Evolutionary conservation across 179 eudicot genomes (phyloP).

Genomic region (Heliamphora pulchella): DNA sequence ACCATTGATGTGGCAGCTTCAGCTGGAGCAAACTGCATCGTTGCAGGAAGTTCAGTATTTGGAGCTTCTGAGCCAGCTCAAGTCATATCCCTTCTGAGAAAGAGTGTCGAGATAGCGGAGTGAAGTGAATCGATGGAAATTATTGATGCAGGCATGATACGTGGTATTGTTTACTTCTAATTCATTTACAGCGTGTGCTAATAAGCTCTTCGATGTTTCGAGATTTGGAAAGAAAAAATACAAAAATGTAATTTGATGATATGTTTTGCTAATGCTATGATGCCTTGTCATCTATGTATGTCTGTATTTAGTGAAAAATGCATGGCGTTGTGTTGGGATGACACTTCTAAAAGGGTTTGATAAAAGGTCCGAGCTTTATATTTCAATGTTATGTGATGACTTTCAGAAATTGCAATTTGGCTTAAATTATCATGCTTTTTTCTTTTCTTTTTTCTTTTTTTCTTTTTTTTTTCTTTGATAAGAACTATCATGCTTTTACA

Average conservation of each 20-base stretch:
- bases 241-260: not conserved
- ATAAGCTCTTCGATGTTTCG: conserved; percentile 2
- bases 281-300: too few species aligned
- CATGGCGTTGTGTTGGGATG: too few species aligned
- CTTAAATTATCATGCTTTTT: too few species aligned
- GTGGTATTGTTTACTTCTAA: not conserved
- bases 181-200: not conserved
- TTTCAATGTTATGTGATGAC: too few species aligned
- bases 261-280: not conserved
- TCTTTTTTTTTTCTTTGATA: too few species aligned
- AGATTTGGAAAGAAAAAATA: not conserved
- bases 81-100: conserved; percentile 71
- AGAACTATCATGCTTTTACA: too few species aligned
- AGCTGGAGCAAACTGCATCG: conserved; percentile 97
- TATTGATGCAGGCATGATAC: conserved; percentile 16
- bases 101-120: conserved; percentile 51
- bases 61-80: conserved; percentile 85
- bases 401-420: too few species aligned
- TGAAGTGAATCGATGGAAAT: not conserved
- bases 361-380: too few species aligned
- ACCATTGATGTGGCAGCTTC: conserved; percentile 77
- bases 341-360: too few species aligned
- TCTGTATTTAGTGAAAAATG: too few species aligned
- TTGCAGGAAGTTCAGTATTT: conserved; percentile 94
- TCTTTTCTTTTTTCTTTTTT: too few species aligned